These are phyloP conservation scores for Nakazawaea wyomingensis DNA, from an alignment of 805 yeast genomes.

Conservation along the genomic window DNA sequence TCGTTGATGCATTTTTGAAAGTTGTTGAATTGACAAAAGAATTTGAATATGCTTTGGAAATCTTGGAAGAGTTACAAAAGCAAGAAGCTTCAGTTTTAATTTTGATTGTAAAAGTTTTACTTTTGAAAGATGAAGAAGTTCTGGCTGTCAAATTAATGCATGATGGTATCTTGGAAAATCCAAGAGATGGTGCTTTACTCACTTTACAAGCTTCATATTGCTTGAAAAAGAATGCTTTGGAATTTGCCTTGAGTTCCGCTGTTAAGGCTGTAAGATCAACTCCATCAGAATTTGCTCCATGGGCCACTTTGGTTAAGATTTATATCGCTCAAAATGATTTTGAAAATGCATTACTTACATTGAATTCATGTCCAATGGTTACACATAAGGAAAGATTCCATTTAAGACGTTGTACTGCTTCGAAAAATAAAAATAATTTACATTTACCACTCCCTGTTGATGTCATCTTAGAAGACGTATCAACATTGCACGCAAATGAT, in stretches of 20 bases:
- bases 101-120: slow-evolving; percentile 48
- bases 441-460: slow-evolving; percentile 77
- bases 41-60: slow-evolving; percentile 55
- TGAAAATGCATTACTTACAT: slow-evolving; percentile 65
- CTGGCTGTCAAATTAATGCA: slow-evolving; percentile 48
- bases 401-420: slow-evolving; percentile 54
- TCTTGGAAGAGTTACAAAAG: slow-evolving; percentile 46
- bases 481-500: slow-evolving; percentile 59
- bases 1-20: slow-evolving; percentile 69
- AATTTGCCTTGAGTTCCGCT: slow-evolving; percentile 55
- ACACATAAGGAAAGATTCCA: slow-evolving; percentile 63
- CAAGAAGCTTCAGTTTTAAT: slow-evolving; percentile 53
- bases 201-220: slow-evolving; percentile 56
- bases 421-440: slow-evolving; percentile 41
- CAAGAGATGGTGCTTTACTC: slow-evolving; percentile 51
- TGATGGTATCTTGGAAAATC: slow-evolving; percentile 42
- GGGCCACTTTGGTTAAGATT: slow-evolving; percentile 63
- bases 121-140: slow-evolving; percentile 54
- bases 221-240: slow-evolving; percentile 43
- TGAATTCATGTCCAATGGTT: slow-evolving; percentile 81
- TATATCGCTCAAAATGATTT: slow-evolving; percentile 60
- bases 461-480: slow-evolving; percentile 64
- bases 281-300: slow-evolving; percentile 72
- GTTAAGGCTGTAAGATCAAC: slow-evolving; percentile 61
- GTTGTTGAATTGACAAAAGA: slow-evolving; percentile 60